Percentiles rank a stretch among this genome's conserved stretches.
phyloP scores from a whole-genome alignment of 768 basidiomycete species.

The Phylloporus scabripes region DNA sequence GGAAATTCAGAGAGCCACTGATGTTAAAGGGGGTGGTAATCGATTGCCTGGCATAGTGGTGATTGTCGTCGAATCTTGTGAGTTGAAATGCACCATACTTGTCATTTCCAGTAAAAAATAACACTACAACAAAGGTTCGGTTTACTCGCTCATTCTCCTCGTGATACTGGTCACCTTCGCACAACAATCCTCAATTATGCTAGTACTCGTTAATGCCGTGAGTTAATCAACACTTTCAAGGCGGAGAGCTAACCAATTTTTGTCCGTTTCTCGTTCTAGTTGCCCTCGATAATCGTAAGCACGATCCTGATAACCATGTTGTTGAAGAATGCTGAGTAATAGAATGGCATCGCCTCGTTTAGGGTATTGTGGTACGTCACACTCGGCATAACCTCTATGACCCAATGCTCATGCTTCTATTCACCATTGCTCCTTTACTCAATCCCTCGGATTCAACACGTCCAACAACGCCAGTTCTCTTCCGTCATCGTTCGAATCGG shows the following conservation, averaged over 20 bases:
- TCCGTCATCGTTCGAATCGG: slow-evolving; percentile 24
- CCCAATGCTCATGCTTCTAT: not conserved
- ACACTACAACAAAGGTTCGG: not conserved
- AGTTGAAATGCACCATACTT: not conserved
- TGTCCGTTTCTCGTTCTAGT: not conserved
- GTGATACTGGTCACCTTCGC: slow-evolving; percentile 10
- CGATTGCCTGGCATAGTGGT: not conserved
- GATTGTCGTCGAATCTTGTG: not conserved
- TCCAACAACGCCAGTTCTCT: slow-evolving; percentile 13
- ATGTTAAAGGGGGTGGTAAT: not conserved
- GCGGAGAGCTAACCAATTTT: not conserved
- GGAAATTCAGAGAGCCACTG: not conserved
- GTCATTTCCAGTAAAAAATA: too few species aligned
- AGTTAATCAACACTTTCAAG: not conserved
- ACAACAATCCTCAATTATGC: not conserved
- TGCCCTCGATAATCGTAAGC: slow-evolving; percentile 15
- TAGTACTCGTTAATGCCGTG: slow-evolving; percentile 15
- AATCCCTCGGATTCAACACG: not conserved
- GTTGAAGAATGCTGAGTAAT: not conserved
- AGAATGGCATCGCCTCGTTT: not conserved
- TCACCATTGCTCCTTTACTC: not conserved
- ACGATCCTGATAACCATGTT: not conserved
- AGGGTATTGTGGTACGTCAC: slow-evolving; percentile 11
- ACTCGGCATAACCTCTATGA: not conserved
- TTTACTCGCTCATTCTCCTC: slow-evolving; percentile 5